A percentile compares a stretch with the other conserved stretches of the same genome.
Conservation (phyloP, 2,329 filamentous ascomycete genomes). For the Neofusicoccum parvum region DNA sequence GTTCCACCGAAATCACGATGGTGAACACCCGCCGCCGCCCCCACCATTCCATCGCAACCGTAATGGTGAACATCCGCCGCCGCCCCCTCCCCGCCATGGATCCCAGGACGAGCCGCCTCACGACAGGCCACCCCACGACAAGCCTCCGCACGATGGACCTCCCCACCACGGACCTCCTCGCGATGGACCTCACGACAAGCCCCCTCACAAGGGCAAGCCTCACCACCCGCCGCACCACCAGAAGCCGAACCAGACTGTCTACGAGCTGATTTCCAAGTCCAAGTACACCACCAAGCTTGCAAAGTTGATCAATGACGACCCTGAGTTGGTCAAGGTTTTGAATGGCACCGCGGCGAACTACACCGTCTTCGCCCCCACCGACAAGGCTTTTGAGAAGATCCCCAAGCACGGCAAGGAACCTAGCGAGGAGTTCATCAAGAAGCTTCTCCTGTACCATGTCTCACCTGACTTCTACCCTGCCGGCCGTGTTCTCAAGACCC, state of each 20-base stretch:
- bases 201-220: slow-evolving; percentile 31
- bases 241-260: slow-evolving; percentile 69
- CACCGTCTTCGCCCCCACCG: slow-evolving; percentile 79
- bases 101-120: slow-evolving; percentile 19
- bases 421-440: slow-evolving; percentile 69
- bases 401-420: slow-evolving; percentile 61
- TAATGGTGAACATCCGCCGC: slow-evolving; percentile 19
- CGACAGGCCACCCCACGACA: slow-evolving; percentile 26
- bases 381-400: slow-evolving; percentile 73
- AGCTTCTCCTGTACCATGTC: slow-evolving; percentile 75
- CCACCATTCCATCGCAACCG: slow-evolving; percentile 21
- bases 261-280: slow-evolving; percentile 73
- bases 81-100: slow-evolving; percentile 20
- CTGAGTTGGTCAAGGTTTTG: slow-evolving; percentile 70
- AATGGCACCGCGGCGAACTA: slow-evolving; percentile 75
- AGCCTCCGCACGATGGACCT: slow-evolving; percentile 28
- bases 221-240: slow-evolving; percentile 39
- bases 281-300: slow-evolving; percentile 78
- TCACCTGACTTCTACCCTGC: slow-evolving; percentile 68
- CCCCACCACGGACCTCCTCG: slow-evolving; percentile 21
- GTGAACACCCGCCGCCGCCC: slow-evolving; percentile 17
- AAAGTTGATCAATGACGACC: slow-evolving; percentile 71
- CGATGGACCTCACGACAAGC: slow-evolving; percentile 24
- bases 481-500: slow-evolving; percentile 64
- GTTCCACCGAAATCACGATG: neutral